Base-by-base conservation (phyloP, 176 grass and related monocot genomes). In the Neostapfia colusana region DNA sequence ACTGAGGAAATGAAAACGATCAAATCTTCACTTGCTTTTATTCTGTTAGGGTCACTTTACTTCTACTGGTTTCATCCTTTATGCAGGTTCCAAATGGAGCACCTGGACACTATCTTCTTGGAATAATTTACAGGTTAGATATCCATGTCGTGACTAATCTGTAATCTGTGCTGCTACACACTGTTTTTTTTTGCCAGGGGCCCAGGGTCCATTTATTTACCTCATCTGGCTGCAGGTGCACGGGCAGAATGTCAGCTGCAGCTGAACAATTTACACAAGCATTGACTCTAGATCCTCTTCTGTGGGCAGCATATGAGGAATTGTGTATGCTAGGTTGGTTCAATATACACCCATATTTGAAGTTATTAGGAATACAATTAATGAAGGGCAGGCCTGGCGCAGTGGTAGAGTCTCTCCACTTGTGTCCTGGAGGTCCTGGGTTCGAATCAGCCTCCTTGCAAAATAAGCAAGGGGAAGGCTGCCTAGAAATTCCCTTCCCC, bases 291-390 rank as follows among this genome's bases (percentile, higher is more conserved):
- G 95, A 99, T 72, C 95, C 95, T 86, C 91, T 99, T 88, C 84
- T 99, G 72, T 99, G 95, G 95, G 82, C 82, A 82, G 91, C 91
- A 85, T 99, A 99, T 9, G 95, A 95, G 39, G 95, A 99, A 89
- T 55, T 99, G 65, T 99, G 95, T 68, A 81, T 82, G 80, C 76
- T 95, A 84, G 95, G 95, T 95, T 67, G 67, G 88, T 90, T 31
- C 31, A 23, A 68, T 82, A 16, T 64, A 76, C 48, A 49, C 39
- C 65, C 40, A 83, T 57, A 56, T 73, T 59, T 69, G 16, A 74
- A 58, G 8, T 56, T 84, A 49, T 75, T 69, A 69, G 27, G 36
- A n/a, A n/a, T n/a, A n/a, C n/a, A n/a, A n/a, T n/a, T n/a, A n/a
- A n/a, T n/a, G n/a, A n/a, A n/a, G n/a, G n/a, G n/a, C n/a, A n/a